Evolutionary conservation across 1,139 yeast species (phyloP).

Genomic region (Blastobotrys aristatus): DNA sequence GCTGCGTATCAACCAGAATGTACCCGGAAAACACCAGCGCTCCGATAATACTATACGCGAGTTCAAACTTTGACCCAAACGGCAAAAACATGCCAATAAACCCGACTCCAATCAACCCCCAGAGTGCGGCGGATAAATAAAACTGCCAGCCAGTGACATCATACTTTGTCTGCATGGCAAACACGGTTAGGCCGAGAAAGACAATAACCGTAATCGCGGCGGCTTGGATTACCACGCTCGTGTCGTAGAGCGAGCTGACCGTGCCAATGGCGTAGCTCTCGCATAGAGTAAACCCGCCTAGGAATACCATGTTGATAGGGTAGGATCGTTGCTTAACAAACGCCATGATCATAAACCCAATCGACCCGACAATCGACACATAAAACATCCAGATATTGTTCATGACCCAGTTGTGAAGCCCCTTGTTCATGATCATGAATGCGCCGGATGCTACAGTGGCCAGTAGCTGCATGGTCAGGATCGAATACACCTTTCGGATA

Average conservation of each 20-base stretch:
- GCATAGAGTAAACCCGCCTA: conserved; percentile 63
- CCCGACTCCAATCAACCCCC: conserved; percentile 71
- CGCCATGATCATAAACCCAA: conserved; percentile 60
- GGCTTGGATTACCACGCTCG: conserved; percentile 66
- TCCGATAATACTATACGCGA: conserved; percentile 66
- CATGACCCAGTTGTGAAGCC: conserved; percentile 54
- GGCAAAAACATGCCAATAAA: conserved; percentile 67
- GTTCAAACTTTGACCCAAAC: conserved; percentile 48
- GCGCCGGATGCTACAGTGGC: conserved; percentile 58
- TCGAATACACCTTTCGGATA: conserved; percentile 71
- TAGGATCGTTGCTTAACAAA: conserved; percentile 57
- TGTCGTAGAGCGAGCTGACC: conserved; percentile 58
- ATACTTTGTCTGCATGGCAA: conserved; percentile 79
- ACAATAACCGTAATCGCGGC: conserved; percentile 62
- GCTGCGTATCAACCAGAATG: conserved; percentile 76
- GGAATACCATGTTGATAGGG: conserved; percentile 54
- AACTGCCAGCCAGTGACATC: conserved; percentile 76
- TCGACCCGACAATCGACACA: conserved; percentile 52
- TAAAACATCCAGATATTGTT: conserved; percentile 57
- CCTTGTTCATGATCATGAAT: conserved; percentile 45
- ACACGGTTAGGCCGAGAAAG: conserved; percentile 67
- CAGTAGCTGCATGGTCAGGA: conserved; percentile 60
- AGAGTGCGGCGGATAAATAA: conserved; percentile 53
- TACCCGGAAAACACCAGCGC: conserved; percentile 70
- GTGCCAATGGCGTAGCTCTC: conserved; percentile 75